Evolutionary conservation across 139 green algal species (phyloP).

Genomic region (Tetraselmis striata): DNA sequence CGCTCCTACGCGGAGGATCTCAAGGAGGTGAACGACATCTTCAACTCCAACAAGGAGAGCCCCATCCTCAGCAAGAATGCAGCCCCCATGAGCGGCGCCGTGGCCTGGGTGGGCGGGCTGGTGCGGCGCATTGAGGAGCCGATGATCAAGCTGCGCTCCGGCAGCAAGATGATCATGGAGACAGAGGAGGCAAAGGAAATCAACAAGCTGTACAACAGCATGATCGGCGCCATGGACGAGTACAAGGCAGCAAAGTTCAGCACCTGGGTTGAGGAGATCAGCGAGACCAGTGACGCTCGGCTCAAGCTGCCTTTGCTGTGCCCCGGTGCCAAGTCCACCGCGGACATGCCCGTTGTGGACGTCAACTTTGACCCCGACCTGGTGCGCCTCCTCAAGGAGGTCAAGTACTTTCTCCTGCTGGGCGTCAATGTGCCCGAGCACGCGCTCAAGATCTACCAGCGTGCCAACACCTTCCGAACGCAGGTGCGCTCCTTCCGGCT

Average conservation of each 20-base stretch:
- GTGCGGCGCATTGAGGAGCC: conserved; percentile 72
- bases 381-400: conserved; percentile 75
- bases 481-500: too few species aligned
- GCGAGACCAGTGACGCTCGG: conserved; percentile 62
- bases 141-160: conserved; percentile 54
- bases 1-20: conserved; percentile 51
- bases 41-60: conserved; percentile 34
- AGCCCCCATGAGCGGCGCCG: conserved; percentile 51
- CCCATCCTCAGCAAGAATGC: conserved; percentile 49
- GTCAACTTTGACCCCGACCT: conserved; percentile 89
- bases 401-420: conserved; percentile 83
- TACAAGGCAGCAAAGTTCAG: conserved; percentile 48
- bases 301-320: conserved; percentile 74
- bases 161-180: conserved; percentile 47
- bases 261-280: conserved; percentile 57
- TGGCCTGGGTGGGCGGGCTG: conserved; percentile 75
- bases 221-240: conserved; percentile 53
- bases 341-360: conserved; percentile 28
- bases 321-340: conserved; percentile 8
- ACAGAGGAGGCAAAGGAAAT: conserved; percentile 56
- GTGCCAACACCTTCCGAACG: conserved; percentile 60
- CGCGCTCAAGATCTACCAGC: conserved; percentile 49
- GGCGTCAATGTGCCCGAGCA: conserved; percentile 31
- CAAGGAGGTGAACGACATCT: conserved; percentile 58
- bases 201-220: conserved; percentile 39